Evolutionary conservation across 2,329 filamentous ascomycete genomes (phyloP).

Genomic region (Aspergillus tubingensis): DNA sequence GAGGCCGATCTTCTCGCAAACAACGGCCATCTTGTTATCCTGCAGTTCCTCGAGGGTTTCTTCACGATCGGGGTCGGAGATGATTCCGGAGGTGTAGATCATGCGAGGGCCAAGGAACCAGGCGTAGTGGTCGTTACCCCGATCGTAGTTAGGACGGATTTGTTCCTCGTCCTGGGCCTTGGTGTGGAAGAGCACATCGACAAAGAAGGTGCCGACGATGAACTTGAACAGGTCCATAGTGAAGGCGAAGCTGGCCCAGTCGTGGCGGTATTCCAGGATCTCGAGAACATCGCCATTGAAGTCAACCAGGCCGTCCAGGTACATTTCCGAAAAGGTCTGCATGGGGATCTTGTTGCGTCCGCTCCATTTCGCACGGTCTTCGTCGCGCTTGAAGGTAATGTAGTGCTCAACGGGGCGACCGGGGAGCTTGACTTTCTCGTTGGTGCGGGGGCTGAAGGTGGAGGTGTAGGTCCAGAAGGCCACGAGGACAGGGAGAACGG

Average conservation of each 20-base stretch:
- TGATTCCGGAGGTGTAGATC: slow-evolving; percentile 38
- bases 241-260: slow-evolving; percentile 37
- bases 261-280: slow-evolving; percentile 36
- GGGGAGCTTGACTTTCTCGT: slow-evolving; percentile 27
- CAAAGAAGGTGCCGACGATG: slow-evolving; percentile 32
- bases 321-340: slow-evolving; percentile 33
- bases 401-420: slow-evolving; percentile 30
- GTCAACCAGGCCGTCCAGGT: slow-evolving; percentile 34
- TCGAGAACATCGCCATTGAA: slow-evolving; percentile 39
- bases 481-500: slow-evolving; percentile 22
- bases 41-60: slow-evolving; percentile 48
- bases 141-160: slow-evolving; percentile 35
- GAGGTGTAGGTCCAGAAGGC: slow-evolving; percentile 26
- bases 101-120: slow-evolving; percentile 40
- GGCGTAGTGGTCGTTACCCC: slow-evolving; percentile 36
- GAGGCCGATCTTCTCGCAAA: slow-evolving; percentile 85
- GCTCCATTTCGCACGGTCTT: slow-evolving; percentile 25
- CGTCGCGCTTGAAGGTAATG: slow-evolving; percentile 30
- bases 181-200: slow-evolving; percentile 32
- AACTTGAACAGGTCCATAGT: slow-evolving; percentile 34
- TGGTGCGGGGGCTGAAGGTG: slow-evolving; percentile 22
- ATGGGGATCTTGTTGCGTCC: slow-evolving; percentile 32
- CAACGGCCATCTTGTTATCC: slow-evolving; percentile 86
- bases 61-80: slow-evolving; percentile 30
- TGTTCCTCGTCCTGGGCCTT: slow-evolving; percentile 36